Conservation (phyloP, 208 protist genomes). For the Eutreptiella sp. region DNA sequence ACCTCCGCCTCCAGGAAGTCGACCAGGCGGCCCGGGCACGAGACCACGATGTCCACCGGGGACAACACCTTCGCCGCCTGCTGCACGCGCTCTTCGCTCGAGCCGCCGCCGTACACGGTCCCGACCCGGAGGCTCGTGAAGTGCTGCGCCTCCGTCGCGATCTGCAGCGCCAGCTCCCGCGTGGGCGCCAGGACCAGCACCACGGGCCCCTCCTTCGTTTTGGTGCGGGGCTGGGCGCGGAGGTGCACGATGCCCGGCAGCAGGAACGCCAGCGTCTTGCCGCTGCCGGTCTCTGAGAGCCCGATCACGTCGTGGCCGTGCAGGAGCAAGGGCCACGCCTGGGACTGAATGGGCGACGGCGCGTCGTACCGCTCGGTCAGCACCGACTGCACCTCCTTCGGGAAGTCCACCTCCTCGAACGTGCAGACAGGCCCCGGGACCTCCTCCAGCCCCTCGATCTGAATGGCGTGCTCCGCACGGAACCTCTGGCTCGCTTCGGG, state of each 20-base stretch:
- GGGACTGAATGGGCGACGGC: conserved; percentile 23
- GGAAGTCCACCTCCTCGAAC: neutral
- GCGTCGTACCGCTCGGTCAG: conserved; percentile 2
- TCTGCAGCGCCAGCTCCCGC: conserved; percentile 85
- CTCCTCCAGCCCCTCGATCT: too few species aligned
- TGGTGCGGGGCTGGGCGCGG: neutral
- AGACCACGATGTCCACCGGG: conserved; percentile 48
- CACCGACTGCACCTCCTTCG: neutral
- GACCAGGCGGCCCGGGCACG: conserved; percentile 15
- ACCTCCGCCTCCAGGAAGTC: conserved; percentile 20
- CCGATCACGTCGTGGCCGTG: conserved; percentile 22
- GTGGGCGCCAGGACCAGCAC: conserved; percentile 77
- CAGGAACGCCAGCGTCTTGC: conserved; percentile 32
- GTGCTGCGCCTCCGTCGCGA: conserved; percentile 72
- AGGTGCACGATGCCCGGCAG: conserved; percentile 45
- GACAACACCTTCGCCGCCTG: conserved; percentile 49
- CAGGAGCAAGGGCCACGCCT: neutral
- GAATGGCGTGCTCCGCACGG: too few species aligned
- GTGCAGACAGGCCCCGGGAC: neutral
- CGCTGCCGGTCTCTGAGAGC: conserved; percentile 24
- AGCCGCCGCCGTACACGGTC: conserved; percentile 69
- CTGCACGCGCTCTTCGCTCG: conserved; percentile 65
- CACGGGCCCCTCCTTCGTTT: neutral
- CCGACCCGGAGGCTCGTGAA: too few species aligned
- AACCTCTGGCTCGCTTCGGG: too few species aligned